These are phyloP conservation scores for Microthlaspi erraticum DNA, from an alignment of 345 rosid genomes.

Conservation along the genomic window DNA sequence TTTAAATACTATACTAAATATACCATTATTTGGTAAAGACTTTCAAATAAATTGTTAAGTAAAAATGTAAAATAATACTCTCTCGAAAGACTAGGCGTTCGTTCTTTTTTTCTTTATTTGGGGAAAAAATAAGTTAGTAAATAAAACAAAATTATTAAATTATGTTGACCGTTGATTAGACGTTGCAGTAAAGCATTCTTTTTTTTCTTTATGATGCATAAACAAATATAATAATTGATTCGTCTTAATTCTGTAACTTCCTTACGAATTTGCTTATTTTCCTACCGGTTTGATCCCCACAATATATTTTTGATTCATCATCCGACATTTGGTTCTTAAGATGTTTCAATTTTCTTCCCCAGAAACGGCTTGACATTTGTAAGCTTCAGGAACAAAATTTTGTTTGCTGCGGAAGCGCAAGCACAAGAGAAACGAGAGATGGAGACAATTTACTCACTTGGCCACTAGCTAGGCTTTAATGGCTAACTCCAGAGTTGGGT, in stretches of 20 bases:
- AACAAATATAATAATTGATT: not conserved
- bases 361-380: constrained; percentile 9
- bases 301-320: constrained; percentile 1
- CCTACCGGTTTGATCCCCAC: not conserved
- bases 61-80: no score
- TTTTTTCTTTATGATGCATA: constrained; percentile 18
- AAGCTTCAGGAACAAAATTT: constrained; percentile 31
- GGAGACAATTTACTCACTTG: constrained; percentile 4
- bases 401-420: constrained; percentile 8
- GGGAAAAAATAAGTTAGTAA: constrained; percentile 2
- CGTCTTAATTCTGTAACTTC: constrained; percentile 16
- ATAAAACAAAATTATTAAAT: not conserved
- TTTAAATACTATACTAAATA: no score
- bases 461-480: constrained; percentile 16
- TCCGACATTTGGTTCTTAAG: not conserved
- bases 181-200: constrained; percentile 48
- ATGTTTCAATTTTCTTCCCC: not conserved
- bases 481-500: constrained; percentile 18
- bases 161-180: constrained; percentile 41
- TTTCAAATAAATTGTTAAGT: no score
- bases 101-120: not conserved
- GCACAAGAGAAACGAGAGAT: not conserved
- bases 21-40: no score
- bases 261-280: constrained; percentile 1
- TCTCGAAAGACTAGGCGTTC: no score